Conservation (phyloP, 805 yeast genomes). For the Zygoascus tannicola region DNA sequence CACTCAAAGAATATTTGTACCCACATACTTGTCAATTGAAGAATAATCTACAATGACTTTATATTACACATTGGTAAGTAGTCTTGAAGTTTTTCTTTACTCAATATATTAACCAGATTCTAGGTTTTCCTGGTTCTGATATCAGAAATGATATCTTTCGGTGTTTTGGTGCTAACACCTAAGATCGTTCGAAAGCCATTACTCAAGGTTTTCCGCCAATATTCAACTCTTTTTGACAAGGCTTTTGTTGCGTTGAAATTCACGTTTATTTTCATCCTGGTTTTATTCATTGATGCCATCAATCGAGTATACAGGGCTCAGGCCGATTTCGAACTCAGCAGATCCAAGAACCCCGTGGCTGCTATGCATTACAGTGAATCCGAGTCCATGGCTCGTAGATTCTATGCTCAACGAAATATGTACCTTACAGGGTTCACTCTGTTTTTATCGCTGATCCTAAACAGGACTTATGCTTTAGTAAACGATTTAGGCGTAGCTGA, state of each 20-base stretch:
- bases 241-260: constrained; percentile 74
- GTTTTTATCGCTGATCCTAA: constrained; percentile 75
- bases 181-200: constrained; percentile 59
- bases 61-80: constrained; percentile 33
- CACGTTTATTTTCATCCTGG: constrained; percentile 69
- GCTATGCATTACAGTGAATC: constrained; percentile 45
- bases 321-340: constrained; percentile 38
- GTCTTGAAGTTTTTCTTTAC: no score
- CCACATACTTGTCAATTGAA: neutral
- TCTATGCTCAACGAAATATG: constrained; percentile 94
- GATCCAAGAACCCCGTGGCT: constrained; percentile 28
- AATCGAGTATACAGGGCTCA: constrained; percentile 68
- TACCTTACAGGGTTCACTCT: constrained; percentile 92
- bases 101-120: neutral
- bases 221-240: constrained; percentile 62
- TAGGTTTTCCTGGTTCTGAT: constrained; percentile 66
- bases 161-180: constrained; percentile 82
- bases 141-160: constrained; percentile 68
- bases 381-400: constrained; percentile 82
- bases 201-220: constrained; percentile 44
- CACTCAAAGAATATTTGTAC: neutral
- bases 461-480: constrained; percentile 54
- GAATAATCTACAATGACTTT: constrained; percentile 30
- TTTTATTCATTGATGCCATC: constrained; percentile 80
- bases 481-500: constrained; percentile 31